Base-by-base conservation (phyloP, 164 flowering plant species). In the Vitis labrusca region DNA sequence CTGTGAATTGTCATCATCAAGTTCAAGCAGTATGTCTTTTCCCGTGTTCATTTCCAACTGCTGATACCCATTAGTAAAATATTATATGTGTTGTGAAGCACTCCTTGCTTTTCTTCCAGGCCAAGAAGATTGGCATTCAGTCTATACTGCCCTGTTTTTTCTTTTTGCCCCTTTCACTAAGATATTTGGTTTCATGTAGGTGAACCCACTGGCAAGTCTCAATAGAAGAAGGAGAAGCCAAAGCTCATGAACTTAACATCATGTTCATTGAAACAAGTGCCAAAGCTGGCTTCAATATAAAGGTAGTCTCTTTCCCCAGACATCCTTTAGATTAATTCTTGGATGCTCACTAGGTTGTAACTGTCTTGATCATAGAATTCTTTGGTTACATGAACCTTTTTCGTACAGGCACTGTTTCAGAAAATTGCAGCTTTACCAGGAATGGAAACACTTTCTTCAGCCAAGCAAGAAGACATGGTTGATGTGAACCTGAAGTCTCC, bases 401-500 rank as follows among this genome's bases (percentile, higher is more conserved):
- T 59, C 68, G 5, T 77, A 47, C 88, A 91, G 94, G 85, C 97
- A 62, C 84, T 91, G 44, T 91, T 91, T 59, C 79, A 94, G 59
- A 89, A 86, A 73, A 91, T 88, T 62, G 94, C 94, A 62, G 86
- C 97, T 27, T 78, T 91, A 62, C 97, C 94, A 12, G 94, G 97
- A 59, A 91, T 89, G 97, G 97, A 88, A 71, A 84, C 87, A 16
- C 86, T 88, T 49, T 86, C 94, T 56, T 80, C 91, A 15, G 81
- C 88, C 32, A 90, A 85, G 66, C 85, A 88, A 73, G 94, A 90
- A 73, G 92, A 90, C 73, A 86, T 90, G 94, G 92, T 90, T 54
- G 94, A 90, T 71, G 92, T 90, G 71, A 88, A 88, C 72, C 80
- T 90, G 76, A 88, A 79, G 76, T 78, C 92, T 64, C 86, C 51